phyloP scores from a whole-genome alignment of 345 rosid species.

The Melastoma malabathricum region DNA sequence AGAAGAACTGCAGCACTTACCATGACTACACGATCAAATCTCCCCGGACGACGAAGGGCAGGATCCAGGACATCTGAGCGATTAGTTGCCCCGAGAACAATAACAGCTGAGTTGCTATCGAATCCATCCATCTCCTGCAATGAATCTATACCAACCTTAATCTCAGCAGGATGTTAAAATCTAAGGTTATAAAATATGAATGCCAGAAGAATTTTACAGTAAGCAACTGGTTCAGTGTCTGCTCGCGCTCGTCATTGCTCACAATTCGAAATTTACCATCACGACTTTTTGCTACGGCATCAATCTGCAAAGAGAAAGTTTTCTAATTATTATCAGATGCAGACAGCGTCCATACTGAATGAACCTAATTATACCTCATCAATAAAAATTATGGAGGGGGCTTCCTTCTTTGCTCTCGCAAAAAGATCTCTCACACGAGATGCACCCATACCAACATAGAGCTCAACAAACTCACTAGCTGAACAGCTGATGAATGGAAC shows the following conservation, averaged over 20 bases:
- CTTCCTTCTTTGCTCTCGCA: constrained; percentile 92
- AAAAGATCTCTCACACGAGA: constrained; percentile 96
- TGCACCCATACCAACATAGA: constrained; percentile 99
- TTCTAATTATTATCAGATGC: constrained; percentile 1
- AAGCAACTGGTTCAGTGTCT: constrained; percentile 92
- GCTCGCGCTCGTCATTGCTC: constrained; percentile 92
- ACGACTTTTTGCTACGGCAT: constrained; percentile 97
- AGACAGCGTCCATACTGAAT: background rate
- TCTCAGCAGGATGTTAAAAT: background rate
- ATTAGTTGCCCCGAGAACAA: constrained; percentile 96
- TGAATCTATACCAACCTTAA: constrained; percentile 11
- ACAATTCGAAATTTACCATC: constrained; percentile 81
- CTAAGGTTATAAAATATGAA: background rate
- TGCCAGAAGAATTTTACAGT: constrained; percentile 38
- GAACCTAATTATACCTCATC: constrained; percentile 52
- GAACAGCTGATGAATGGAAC: constrained; percentile 95
- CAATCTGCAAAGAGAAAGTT: constrained; percentile 43
- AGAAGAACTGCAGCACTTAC: constrained; percentile 30
- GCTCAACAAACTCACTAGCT: constrained; percentile 91
- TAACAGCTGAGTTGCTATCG: constrained; percentile 88
- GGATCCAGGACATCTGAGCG: constrained; percentile 96
- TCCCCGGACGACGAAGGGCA: constrained; percentile 90
- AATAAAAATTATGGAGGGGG: constrained; percentile 89
- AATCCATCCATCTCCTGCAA: constrained; percentile 99
- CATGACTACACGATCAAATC: constrained; percentile 94